A percentile compares a stretch with the other conserved stretches of the same genome.
These are phyloP conservation scores for Boletus fagicola DNA, from an alignment of 768 basidiomycete genomes.

Conservation along the genomic window DNA sequence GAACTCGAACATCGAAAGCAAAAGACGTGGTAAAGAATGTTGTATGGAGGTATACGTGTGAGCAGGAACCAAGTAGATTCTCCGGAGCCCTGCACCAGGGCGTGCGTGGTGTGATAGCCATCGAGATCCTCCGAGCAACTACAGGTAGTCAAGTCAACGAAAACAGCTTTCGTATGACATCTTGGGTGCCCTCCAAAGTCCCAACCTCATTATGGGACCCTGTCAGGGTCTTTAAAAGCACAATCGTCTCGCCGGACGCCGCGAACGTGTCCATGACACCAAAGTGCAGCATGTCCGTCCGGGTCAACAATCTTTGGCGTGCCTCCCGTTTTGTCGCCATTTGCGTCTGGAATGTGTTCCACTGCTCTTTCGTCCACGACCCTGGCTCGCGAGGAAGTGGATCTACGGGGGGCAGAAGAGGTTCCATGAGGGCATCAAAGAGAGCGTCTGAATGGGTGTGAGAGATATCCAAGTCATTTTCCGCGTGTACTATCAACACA, in stretches of 20 bases:
- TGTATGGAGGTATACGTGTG: not conserved
- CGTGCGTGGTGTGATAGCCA: not conserved
- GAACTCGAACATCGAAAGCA: not conserved
- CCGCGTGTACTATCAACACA: slow-evolving; percentile 71
- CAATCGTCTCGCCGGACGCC: slow-evolving; percentile 45
- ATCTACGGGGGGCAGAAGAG: slow-evolving; percentile 53
- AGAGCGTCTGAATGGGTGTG: slow-evolving; percentile 64
- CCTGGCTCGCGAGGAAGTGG: slow-evolving; percentile 32
- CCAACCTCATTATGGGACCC: slow-evolving; percentile 63
- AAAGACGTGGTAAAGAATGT: not conserved
- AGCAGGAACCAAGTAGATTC: not conserved
- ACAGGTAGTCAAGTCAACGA: slow-evolving; percentile 15
- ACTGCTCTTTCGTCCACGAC: slow-evolving; percentile 40
- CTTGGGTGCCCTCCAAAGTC: slow-evolving; percentile 66
- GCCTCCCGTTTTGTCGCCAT: slow-evolving; percentile 39
- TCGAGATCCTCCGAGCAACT: not conserved
- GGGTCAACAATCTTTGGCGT: slow-evolving; percentile 46
- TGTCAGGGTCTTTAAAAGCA: slow-evolving; percentile 53
- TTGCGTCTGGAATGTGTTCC: slow-evolving; percentile 41
- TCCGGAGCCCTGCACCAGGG: not conserved
- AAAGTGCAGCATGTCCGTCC: slow-evolving; percentile 45
- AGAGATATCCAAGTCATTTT: slow-evolving; percentile 73
- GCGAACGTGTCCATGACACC: slow-evolving; percentile 55
- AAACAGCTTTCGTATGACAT: slow-evolving; percentile 42
- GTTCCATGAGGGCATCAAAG: slow-evolving; percentile 66